Evolutionary conservation across 2,329 filamentous ascomycete species (phyloP), one percentile per base, ranked within the genome.

Genomic region (Verticillium tricorpus): DNA sequence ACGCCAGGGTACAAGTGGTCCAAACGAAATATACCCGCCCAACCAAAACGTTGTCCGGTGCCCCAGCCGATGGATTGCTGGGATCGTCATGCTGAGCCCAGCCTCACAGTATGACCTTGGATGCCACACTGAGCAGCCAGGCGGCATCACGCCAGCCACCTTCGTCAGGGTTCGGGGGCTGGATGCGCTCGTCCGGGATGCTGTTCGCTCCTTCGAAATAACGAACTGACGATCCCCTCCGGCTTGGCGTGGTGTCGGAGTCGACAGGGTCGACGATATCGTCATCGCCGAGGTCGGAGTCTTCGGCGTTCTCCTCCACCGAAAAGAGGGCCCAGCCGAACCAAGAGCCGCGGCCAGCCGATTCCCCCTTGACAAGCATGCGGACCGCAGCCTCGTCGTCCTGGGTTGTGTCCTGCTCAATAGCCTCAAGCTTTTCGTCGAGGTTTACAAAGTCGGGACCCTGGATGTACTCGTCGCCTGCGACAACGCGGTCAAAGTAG

Each of bases 111-210:
- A 88, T 76, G 55, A 88, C 83, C 69, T 85, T 87, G 31, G 82
- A 82, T 12, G 86, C 87, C 65, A 90, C 85, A 65, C 82, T 87
- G 61, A 90, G 73, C 56, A 90, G 73, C 88, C 87, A 90, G 17
- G 86, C 86, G 31, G 86, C 87, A 72, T 90, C 88, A 62, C 84
- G 81, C 87, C 87, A 89, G 9, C 82, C 82, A 17, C 85, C 85
- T 54, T 85, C 81, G 59, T 88, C 81, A 9, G 79, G 76, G 52
- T 80, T 80, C 58, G 77, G 76, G 11, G 79, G 76, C 35, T 70
- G 83, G 70, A 87, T 74, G 11, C 73, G 73, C 57, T 83, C 80
- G 57, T 80, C 77, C 0, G 77, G 70, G n/a, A 71, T 61, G 34
- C 71, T 75, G 3, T 76, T 72, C 59, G 79, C 71, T 54, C 77